Base-by-base conservation (phyloP, 306 rosid species). In the Castanea crenata region DNA sequence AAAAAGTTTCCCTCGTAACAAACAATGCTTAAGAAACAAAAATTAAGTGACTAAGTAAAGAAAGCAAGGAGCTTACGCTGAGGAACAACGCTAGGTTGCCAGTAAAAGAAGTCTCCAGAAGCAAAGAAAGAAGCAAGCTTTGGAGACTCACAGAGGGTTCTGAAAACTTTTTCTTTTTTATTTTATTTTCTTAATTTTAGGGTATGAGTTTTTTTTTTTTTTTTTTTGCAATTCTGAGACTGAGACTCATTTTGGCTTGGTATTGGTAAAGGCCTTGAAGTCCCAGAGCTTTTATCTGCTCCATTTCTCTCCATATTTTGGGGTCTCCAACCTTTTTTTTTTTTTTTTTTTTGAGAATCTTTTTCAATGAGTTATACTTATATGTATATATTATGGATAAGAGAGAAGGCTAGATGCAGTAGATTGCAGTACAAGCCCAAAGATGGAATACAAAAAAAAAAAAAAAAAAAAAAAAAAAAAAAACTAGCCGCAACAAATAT, bases 21-120 rank as follows among this genome's bases (percentile, higher is more conserved):
- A 62, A 79, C 73, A 44, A 55, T 32, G 21, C 18, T 31, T 14
- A 54, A 23, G 25, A 4, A 29, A 49, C 54, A 12, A 11, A 49
- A 49, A 46, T 6, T 20, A 44, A 67, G 46, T 8, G 11, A 64
- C n/a, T 27, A n/a, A 29, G 31, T 25, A 64, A 44, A 16, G 55
- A 69, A 27, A 46, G n/a, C 38, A 49, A 75, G 49, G 41, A 4
- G 27, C 73, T 76, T 54, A 81, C 77, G 21, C 19, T 15, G 71
- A 74, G 5, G 69, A 51, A 69, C 27, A 65, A 61, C 64, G 67
- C 34, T 61, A 31, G 59, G 41, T 27, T 44, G 75, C 57, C 27
- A 31, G 64, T 38, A 29, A 49, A 73, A 58, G 73, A 63, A 52
- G 69, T 41, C 55, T 23, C 29, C 23, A 75, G 75, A 34, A 65